Conservation (phyloP, 2,329 filamentous ascomycete genomes). For the Ilyonectria robusta region DNA sequence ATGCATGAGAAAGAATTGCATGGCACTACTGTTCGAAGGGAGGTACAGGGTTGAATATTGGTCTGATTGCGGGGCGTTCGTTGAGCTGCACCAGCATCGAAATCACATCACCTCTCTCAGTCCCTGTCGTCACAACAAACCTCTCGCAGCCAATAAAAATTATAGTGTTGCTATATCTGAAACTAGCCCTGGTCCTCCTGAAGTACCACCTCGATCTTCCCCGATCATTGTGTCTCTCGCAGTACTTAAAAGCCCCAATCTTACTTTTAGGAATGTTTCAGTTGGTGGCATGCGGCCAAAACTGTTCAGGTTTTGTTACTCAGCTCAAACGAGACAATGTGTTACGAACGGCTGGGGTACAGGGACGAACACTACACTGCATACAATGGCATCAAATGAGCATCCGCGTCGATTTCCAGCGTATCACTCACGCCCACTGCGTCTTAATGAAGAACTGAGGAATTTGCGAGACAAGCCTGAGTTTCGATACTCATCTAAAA, state of each 20-base stretch:
- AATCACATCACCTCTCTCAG: constrained; percentile 5
- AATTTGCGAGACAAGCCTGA: no score
- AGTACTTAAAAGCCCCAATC: not conserved
- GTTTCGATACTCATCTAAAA: no score
- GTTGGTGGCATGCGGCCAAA: not conserved
- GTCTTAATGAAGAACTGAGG: no score
- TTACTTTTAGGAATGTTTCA: not conserved
- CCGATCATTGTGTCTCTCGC: not conserved
- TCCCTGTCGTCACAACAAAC: not conserved
- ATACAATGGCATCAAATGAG: no score
- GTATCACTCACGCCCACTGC: no score
- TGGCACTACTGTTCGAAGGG: constrained; percentile 1
- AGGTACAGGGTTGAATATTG: constrained; percentile 9
- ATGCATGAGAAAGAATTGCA: constrained; percentile 21
- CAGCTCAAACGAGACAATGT: not conserved
- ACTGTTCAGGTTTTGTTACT: not conserved
- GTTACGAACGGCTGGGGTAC: no score
- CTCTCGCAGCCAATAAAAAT: not conserved
- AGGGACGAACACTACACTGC: no score
- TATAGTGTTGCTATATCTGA: not conserved
- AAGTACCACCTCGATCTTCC: not conserved
- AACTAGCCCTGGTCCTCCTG: not conserved
- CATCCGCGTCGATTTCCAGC: no score
- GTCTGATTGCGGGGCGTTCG: constrained; percentile 18
- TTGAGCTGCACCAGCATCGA: not conserved